Evolutionary conservation across 805 yeast species (phyloP).

Genomic region (Nakazawaea pomicola): DNA sequence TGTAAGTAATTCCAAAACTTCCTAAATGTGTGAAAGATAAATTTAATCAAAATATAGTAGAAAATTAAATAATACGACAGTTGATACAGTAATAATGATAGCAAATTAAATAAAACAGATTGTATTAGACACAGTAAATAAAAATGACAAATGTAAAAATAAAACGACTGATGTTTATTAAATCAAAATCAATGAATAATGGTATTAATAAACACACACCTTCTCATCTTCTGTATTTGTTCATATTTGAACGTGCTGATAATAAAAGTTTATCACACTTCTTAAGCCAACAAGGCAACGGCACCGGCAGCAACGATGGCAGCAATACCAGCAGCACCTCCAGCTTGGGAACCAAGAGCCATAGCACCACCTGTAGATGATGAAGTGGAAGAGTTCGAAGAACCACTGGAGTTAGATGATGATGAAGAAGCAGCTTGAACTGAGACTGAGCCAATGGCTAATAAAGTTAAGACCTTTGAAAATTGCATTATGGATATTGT

Average conservation of each 20-base stretch:
- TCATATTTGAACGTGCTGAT: too few species aligned
- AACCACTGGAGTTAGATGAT: background rate
- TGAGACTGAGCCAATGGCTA: conserved; percentile 7
- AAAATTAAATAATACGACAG: too few species aligned
- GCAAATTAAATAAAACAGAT: background rate
- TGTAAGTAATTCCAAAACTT: too few species aligned
- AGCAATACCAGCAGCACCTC: conserved; percentile 11
- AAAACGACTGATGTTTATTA: too few species aligned
- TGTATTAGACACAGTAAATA: background rate
- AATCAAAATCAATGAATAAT: background rate
- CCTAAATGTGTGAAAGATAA: too few species aligned
- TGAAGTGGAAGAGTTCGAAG: conserved; percentile 2
- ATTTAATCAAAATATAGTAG: too few species aligned
- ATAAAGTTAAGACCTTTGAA: conserved; percentile 6
- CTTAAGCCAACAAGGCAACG: conserved; percentile 19
- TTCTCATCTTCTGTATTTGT: too few species aligned
- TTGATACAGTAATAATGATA: too few species aligned
- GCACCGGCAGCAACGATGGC: conserved; percentile 14
- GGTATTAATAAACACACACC: too few species aligned
- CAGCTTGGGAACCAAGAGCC: conserved; percentile 19
- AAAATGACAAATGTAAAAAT: too few species aligned
- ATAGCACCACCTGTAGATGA: conserved; percentile 7
- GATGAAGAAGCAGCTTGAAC: conserved; percentile 11
- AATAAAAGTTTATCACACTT: background rate
- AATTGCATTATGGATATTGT: conserved; percentile 11